Conservation (phyloP, 2,329 filamentous ascomycete genomes). For the Fusarium oligoseptatum region DNA sequence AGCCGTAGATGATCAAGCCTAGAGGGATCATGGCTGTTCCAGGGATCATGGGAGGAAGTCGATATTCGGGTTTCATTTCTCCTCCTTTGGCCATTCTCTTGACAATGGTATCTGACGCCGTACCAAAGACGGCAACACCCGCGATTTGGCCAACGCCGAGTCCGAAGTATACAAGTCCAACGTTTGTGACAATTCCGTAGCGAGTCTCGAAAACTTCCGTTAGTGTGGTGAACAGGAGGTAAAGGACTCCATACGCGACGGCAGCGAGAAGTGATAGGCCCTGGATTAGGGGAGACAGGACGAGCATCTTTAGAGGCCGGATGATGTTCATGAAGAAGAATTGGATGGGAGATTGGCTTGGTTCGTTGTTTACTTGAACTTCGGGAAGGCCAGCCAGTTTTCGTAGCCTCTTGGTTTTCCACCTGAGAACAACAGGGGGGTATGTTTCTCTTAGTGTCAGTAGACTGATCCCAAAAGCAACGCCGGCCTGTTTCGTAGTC, state of each 20-base stretch:
- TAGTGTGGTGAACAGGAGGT: conserved; percentile 51
- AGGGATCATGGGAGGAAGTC: conserved; percentile 37
- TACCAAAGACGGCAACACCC: conserved; percentile 34
- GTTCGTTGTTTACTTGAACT: neutral
- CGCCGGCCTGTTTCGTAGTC: neutral
- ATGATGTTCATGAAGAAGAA: neutral
- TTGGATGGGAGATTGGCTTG: neutral
- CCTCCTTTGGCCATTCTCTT: conserved; percentile 21
- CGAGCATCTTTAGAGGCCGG: neutral
- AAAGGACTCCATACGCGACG: conserved; percentile 64
- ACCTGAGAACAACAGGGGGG: neutral
- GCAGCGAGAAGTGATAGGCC: neutral
- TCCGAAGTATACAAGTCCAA: neutral
- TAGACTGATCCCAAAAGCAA: neutral
- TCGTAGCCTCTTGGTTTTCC: neutral
- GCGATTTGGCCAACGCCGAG: neutral
- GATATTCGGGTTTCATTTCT: conserved; percentile 33
- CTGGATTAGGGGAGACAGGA: neutral
- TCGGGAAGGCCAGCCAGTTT: neutral
- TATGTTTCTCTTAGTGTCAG: neutral
- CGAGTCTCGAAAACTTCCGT: conserved; percentile 2
- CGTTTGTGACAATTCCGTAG: neutral
- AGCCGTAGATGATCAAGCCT: conserved; percentile 45
- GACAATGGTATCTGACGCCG: conserved; percentile 25
- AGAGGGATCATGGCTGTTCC: conserved; percentile 33